phyloP scores from a whole-genome alignment of 441 rosid genomes.

The Croton setiger region DNA sequence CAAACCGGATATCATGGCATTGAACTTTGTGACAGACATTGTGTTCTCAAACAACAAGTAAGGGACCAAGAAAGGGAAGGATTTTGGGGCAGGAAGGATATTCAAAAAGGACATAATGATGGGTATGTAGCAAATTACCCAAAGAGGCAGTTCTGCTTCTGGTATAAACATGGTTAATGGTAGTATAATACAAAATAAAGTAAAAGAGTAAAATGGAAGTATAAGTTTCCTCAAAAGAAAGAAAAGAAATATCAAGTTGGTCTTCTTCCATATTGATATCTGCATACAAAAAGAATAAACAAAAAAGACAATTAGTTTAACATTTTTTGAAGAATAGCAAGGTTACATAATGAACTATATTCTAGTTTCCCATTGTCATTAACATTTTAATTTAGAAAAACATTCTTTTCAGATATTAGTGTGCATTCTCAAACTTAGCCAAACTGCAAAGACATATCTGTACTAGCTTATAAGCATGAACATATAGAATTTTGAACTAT shows the following conservation, averaged over 20 bases:
- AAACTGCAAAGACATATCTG: too few species aligned
- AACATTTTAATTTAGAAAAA: too few species aligned
- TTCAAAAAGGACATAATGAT: conserved; percentile 76
- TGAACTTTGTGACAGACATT: conserved; percentile 95
- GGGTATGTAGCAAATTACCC: conserved; percentile 88
- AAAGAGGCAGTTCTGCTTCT: conserved; percentile 78
- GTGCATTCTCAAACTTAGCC: too few species aligned
- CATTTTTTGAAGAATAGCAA: neutral
- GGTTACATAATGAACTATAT: too few species aligned
- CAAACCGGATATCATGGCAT: conserved; percentile 91
- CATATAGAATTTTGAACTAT: too few species aligned
- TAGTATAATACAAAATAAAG: conserved; percentile 84
- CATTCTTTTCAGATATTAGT: too few species aligned
- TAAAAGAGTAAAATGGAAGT: conserved; percentile 91
- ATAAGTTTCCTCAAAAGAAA: conserved; percentile 83
- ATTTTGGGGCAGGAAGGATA: conserved; percentile 77
- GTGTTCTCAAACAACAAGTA: conserved; percentile 93
- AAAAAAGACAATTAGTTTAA: conserved; percentile 1
- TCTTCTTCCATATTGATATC: conserved; percentile 69
- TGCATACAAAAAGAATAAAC: conserved; percentile 43
- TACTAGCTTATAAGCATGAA: too few species aligned
- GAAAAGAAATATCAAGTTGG: conserved; percentile 80
- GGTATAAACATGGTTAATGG: conserved; percentile 94
- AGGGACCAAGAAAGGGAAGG: conserved; percentile 87
- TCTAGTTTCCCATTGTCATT: too few species aligned